Evolutionary conservation across 352 stramenopile genomes (phyloP).

Genomic region (Pythium guiyangense): DNA sequence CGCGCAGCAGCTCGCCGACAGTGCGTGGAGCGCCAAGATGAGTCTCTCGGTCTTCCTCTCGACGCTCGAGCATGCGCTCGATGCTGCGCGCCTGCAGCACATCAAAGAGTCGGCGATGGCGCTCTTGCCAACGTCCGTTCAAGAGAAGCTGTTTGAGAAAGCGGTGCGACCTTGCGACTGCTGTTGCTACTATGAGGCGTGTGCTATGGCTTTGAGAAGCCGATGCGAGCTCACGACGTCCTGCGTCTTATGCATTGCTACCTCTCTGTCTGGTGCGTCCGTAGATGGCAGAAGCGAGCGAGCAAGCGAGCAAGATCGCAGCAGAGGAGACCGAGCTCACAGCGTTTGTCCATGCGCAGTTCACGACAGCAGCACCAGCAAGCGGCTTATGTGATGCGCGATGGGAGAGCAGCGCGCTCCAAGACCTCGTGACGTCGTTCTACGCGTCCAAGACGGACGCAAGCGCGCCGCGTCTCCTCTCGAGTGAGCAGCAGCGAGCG

Average conservation of each 20-base stretch:
- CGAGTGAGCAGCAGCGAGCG: constrained; percentile 25
- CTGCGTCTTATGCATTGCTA: not conserved
- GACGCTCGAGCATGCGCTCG: constrained; percentile 35
- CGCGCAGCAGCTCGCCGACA: constrained; percentile 16
- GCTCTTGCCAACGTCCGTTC: constrained; percentile 31
- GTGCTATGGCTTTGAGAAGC: too few species aligned
- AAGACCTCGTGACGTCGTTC: constrained; percentile 10
- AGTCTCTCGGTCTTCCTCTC: constrained; percentile 51
- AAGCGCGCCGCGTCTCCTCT: constrained; percentile 17
- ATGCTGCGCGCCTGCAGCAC: constrained; percentile 24
- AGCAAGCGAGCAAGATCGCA: constrained; percentile 5
- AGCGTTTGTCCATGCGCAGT: constrained; percentile 26
- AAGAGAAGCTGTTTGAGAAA: constrained; percentile 58
- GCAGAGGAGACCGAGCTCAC: constrained; percentile 23
- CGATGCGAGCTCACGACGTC: not conserved
- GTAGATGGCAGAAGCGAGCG: constrained; percentile 29
- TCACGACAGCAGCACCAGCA: constrained; percentile 12
- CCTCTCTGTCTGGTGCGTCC: not conserved
- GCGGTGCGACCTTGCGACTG: constrained; percentile 11
- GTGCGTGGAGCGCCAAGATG: constrained; percentile 40
- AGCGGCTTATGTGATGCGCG: constrained; percentile 6
- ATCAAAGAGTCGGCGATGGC: constrained; percentile 34
- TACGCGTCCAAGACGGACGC: constrained; percentile 15
- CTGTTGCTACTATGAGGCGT: not conserved
- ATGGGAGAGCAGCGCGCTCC: constrained; percentile 7